A percentile compares a stretch with the other conserved stretches of the same genome.
Conservation (phyloP, 495 filamentous ascomycete species). For the Penicillium fimorum region DNA sequence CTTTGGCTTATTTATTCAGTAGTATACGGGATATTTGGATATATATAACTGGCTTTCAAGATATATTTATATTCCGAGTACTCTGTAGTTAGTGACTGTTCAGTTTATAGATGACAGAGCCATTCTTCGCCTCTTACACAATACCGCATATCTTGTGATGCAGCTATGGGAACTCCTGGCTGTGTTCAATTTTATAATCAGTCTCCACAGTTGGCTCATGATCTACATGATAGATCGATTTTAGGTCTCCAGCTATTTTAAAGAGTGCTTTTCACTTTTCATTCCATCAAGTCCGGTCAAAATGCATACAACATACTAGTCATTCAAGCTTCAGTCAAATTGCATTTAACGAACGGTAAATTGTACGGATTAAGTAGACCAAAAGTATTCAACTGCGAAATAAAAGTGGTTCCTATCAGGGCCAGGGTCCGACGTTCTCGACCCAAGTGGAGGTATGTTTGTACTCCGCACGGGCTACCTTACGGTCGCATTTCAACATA, state of each 20-base stretch:
- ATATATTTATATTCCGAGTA: not conserved
- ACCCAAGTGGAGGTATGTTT: constrained; percentile 5
- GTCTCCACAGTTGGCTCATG: not conserved
- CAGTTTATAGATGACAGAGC: not conserved
- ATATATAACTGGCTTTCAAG: not conserved
- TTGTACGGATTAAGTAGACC: not conserved
- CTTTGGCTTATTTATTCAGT: not conserved
- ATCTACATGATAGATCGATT: not conserved
- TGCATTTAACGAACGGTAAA: not conserved
- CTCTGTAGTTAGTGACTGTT: not conserved
- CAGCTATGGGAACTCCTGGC: not conserved
- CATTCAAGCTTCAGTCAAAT: not conserved
- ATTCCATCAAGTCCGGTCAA: not conserved
- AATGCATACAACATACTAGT: not conserved
- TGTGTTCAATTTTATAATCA: not conserved
- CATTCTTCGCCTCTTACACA: not conserved
- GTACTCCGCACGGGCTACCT: too few species aligned
- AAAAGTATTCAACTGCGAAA: not conserved
- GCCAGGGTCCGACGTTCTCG: not conserved
- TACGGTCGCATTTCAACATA: too few species aligned
- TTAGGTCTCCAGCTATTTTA: not conserved
- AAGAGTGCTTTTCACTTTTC: not conserved
- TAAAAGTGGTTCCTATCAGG: not conserved
- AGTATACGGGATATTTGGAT: not conserved
- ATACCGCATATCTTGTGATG: not conserved